Evolutionary conservation across 2,329 filamentous ascomycete species (phyloP), one percentile per base, ranked within the genome.

Genomic region (Colletotrichum spinosum): DNA sequence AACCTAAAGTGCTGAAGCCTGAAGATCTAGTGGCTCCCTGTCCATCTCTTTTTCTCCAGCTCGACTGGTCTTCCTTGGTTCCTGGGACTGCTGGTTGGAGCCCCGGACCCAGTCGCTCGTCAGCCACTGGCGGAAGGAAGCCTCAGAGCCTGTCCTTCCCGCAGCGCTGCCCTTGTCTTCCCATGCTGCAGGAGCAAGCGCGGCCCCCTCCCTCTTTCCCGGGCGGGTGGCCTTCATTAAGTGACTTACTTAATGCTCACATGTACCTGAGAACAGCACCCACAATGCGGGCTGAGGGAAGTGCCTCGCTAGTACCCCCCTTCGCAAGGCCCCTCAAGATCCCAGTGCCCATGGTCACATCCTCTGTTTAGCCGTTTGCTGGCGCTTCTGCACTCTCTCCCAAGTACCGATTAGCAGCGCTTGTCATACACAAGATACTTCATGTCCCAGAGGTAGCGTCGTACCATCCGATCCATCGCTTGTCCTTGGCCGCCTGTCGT

Each of bases 381-480:
- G 57, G 57, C 46, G 52, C 62, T 62, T 61, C 51, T 52, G 42
- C 33, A 45, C 10, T 38, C n/a, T 35, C 37, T 15, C 11, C n/a
- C 4, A 57, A 42, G 9, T 50, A 41, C 11, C 8, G 11, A 25
- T 15, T 15, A 11, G 8, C 44, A 9, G 15, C 44, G 17, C 15
- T 13, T 15, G 15, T 17, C 17, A 15, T n/a, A 10, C 4, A 17
- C n/a, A 33, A 34, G 48, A 11, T 60, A 55, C 44, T 10, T 25
- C 53, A 25, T 58, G 45, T 57, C 55, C 55, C 8, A 12, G 15
- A n/a, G 6, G 25, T 25, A 38, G n/a, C 51, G 52, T 65, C 62
- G 44, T 61, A 60, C 62, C 62, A 62, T 55, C 62, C 51, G 50
- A 60, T 65, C 50, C 51, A 51, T 65, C 52, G 51, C 51, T 58